Evolutionary conservation across 257 asterid species (phyloP).

Genomic region (Penstemon barbatus): DNA sequence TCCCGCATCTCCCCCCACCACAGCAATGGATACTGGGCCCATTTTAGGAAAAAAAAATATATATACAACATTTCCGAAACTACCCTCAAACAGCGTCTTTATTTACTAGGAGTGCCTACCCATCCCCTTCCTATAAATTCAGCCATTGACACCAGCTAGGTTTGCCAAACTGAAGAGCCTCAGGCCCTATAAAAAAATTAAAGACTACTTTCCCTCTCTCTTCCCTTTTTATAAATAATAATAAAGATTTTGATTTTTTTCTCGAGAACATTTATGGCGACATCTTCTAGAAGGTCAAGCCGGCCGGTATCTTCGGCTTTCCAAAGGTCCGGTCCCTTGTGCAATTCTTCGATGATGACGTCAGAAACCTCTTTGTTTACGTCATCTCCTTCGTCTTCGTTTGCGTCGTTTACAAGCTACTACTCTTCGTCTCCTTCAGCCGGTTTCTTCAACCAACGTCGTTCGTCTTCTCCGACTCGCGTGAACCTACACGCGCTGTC

Average conservation of each 20-base stretch:
- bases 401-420: conserved; percentile 51
- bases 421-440: conserved; percentile 41
- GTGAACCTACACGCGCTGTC: conserved; percentile 69
- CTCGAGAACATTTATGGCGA: background rate
- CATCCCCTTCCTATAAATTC: conserved; percentile 27
- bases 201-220: background rate
- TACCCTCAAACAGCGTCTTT: background rate
- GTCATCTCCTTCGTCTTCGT: conserved; percentile 40
- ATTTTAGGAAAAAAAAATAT: background rate
- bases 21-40: background rate
- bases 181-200: conserved; percentile 7
- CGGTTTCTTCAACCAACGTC: conserved; percentile 44
- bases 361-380: background rate
- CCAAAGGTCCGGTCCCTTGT: background rate
- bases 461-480: conserved; percentile 84
- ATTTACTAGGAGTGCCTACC: conserved; percentile 6
- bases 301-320: background rate
- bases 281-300: conserved; percentile 22
- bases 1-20: background rate
- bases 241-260: background rate
- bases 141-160: conserved; percentile 24
- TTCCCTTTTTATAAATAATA: background rate
- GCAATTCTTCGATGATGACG: conserved; percentile 6
- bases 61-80: background rate
- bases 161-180: conserved; percentile 39